A percentile compares a stretch with the other conserved stretches of the same genome.
Evolutionary conservation across 2,329 filamentous ascomycete species (phyloP).

Genomic region (Chlorencoelia australis): DNA sequence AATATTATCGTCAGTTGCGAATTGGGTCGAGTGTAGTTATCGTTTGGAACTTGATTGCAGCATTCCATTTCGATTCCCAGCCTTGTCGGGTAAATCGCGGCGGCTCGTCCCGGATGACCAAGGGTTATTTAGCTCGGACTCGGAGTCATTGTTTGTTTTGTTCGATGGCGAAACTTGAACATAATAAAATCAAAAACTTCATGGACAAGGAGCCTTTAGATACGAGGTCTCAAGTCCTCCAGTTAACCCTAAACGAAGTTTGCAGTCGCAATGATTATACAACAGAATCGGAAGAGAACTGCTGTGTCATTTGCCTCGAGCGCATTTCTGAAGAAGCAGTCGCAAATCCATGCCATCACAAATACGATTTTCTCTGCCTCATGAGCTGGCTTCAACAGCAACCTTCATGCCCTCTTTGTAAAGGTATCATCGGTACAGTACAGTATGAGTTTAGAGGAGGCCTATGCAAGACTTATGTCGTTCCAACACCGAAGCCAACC

Average conservation of each 20-base stretch:
- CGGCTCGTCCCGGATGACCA: too few relatives aligned
- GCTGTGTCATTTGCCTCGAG: slow-evolving; percentile 85
- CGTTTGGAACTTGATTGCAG: too few relatives aligned
- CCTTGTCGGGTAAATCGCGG: too few relatives aligned
- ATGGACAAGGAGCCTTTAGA: slow-evolving; percentile 31
- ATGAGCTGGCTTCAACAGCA: slow-evolving; percentile 69
- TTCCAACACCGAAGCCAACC: slow-evolving; percentile 31
- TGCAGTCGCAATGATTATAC: slow-evolving; percentile 17
- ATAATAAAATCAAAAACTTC: too few relatives aligned
- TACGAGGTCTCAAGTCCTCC: slow-evolving; percentile 33
- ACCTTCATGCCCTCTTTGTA: slow-evolving; percentile 72
- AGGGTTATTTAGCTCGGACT: too few relatives aligned
- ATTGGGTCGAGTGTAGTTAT: too few relatives aligned
- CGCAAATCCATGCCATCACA: slow-evolving; percentile 69
- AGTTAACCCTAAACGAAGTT: slow-evolving; percentile 35
- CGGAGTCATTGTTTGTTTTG: too few relatives aligned
- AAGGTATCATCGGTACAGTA: slow-evolving; percentile 44
- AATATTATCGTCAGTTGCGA: too few relatives aligned
- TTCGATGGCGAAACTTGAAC: too few relatives aligned
- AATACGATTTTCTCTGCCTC: slow-evolving; percentile 81
- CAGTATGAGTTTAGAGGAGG: slow-evolving; percentile 50
- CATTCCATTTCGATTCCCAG: too few relatives aligned
- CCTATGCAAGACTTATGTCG: slow-evolving; percentile 46
- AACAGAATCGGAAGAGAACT: slow-evolving; percentile 31
- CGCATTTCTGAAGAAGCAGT: slow-evolving; percentile 60